Percentiles rank a stretch among this genome's conserved stretches.
phyloP scores from a whole-genome alignment of 1,284 basidiomycete species.

The Farysia itapuensis region DNA sequence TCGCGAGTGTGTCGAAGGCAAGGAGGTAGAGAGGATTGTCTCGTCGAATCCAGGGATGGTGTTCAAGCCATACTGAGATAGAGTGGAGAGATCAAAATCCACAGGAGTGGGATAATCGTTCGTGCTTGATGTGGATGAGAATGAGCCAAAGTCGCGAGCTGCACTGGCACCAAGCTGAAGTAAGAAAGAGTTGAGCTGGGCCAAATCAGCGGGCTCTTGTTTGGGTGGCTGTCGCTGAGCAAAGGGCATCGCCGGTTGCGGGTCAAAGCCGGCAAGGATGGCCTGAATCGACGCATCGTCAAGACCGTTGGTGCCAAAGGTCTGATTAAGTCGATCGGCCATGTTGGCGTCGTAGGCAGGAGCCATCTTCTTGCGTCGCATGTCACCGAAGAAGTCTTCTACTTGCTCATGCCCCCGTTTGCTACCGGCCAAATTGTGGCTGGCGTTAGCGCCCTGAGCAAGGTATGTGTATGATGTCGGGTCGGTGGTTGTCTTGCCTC shows the following conservation, averaged over 20 bases:
- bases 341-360: conserved; percentile 54
- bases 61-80: conserved; percentile 42
- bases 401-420: conserved; percentile 50
- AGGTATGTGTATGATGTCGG: conserved; percentile 48
- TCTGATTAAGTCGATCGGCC: conserved; percentile 51
- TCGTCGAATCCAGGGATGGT: conserved; percentile 54
- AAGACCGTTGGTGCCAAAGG: conserved; percentile 40
- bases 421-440: conserved; percentile 30
- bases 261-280: conserved; percentile 34
- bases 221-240: conserved; percentile 61
- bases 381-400: conserved; percentile 51
- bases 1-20: conserved; percentile 2
- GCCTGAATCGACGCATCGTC: conserved; percentile 44
- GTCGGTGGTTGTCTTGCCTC: conserved; percentile 38
- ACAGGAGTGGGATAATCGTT: not conserved
- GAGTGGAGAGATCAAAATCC: conserved; percentile 42
- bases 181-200: conserved; percentile 57
- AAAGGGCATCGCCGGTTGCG: conserved; percentile 1
- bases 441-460: conserved; percentile 38
- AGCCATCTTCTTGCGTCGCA: conserved; percentile 46
- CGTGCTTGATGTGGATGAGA: conserved; percentile 6
- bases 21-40: conserved; percentile 11
- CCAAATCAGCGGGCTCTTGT: conserved; percentile 57
- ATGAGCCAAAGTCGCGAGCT: conserved; percentile 32
- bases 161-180: conserved; percentile 57